A percentile compares a stretch with the other conserved stretches of the same genome.
These are phyloP conservation scores for Priceomyces carsonii DNA, from an alignment of 805 yeast genomes.

Conservation along the genomic window DNA sequence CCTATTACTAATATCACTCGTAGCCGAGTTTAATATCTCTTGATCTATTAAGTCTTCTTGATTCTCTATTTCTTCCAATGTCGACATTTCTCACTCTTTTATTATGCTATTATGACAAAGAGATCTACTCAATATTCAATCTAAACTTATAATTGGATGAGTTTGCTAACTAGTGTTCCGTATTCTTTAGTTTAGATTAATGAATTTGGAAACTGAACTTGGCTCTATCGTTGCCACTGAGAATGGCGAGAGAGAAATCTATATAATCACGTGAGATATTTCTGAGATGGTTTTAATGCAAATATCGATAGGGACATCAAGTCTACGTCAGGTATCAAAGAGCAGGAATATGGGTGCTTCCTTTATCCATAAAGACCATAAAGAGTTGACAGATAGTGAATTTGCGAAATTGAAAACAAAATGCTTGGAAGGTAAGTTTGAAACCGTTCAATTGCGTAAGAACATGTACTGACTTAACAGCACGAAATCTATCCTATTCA, in stretches of 20 bases:
- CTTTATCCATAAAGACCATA: slow-evolving; percentile 9
- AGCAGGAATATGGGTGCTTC: slow-evolving; percentile 4
- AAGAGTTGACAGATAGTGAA: slow-evolving; percentile 20
- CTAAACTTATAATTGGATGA: not conserved
- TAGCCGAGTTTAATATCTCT: slow-evolving; percentile 76
- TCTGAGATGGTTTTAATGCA: too few species aligned
- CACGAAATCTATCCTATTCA: slow-evolving; percentile 55
- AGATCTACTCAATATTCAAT: not conserved
- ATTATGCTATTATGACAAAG: not conserved
- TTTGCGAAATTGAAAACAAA: slow-evolving; percentile 15
- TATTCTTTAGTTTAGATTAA: too few species aligned
- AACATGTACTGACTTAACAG: too few species aligned
- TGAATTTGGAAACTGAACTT: too few species aligned
- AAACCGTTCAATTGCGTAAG: too few species aligned
- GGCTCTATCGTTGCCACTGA: too few species aligned
- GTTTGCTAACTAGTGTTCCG: too few species aligned
- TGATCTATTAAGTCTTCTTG: slow-evolving; percentile 69
- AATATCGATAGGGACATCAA: too few species aligned
- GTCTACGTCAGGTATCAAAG: too few species aligned
- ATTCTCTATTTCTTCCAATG: slow-evolving; percentile 77
- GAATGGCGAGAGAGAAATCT: too few species aligned
- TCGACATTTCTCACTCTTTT: slow-evolving; percentile 54
- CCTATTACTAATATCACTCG: slow-evolving; percentile 82
- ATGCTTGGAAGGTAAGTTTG: slow-evolving; percentile 23
- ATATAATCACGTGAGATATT: too few species aligned